phyloP scores from a whole-genome alignment of 306 rosid species.

The Carpinus viminea region DNA sequence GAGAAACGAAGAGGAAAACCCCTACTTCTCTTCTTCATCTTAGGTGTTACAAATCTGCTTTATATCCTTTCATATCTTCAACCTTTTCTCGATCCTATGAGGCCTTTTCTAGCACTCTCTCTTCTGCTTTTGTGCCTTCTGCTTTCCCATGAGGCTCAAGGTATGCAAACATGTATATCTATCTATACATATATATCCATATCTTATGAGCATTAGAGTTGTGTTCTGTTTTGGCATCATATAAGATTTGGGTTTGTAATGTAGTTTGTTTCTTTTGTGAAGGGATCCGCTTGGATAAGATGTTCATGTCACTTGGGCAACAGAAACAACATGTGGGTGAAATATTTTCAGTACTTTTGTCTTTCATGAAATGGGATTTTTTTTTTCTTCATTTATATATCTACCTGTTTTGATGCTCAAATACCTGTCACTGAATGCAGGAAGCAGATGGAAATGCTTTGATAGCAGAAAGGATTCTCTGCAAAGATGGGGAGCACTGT shows the following conservation, averaged over 20 bases:
- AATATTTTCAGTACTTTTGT: too few relatives aligned
- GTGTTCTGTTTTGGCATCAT: not conserved
- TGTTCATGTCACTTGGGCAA: slow-evolving; percentile 31
- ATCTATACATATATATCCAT: not conserved
- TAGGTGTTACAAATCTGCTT: slow-evolving; percentile 5
- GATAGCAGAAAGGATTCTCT: not conserved
- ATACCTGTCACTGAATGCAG: slow-evolving; percentile 34
- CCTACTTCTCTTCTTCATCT: slow-evolving; percentile 4
- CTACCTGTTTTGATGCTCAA: slow-evolving; percentile 1
- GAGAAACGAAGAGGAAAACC: slow-evolving; percentile 23
- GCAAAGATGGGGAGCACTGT: slow-evolving; percentile 32
- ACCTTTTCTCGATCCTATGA: slow-evolving; percentile 46
- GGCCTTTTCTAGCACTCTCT: slow-evolving; percentile 41
- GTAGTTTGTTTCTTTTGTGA: slow-evolving; percentile 19
- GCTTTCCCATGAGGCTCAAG: slow-evolving; percentile 51
- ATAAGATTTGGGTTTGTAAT: slow-evolving; percentile 14
- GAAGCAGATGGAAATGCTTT: slow-evolving; percentile 28
- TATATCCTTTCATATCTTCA: slow-evolving; percentile 7
- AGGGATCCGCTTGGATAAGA: slow-evolving; percentile 74
- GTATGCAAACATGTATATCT: slow-evolving; percentile 28
- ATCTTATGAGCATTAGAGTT: not conserved
- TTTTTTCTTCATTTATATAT: slow-evolving; percentile 2
- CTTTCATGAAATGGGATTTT: slow-evolving; percentile 1
- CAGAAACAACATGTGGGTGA: slow-evolving; percentile 46
- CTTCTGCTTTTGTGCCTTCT: slow-evolving; percentile 60